Evolutionary conservation across 345 rosid genomes (phyloP), one percentile per base, ranked within the genome.

Genomic region (Odontarrhena argentea): DNA sequence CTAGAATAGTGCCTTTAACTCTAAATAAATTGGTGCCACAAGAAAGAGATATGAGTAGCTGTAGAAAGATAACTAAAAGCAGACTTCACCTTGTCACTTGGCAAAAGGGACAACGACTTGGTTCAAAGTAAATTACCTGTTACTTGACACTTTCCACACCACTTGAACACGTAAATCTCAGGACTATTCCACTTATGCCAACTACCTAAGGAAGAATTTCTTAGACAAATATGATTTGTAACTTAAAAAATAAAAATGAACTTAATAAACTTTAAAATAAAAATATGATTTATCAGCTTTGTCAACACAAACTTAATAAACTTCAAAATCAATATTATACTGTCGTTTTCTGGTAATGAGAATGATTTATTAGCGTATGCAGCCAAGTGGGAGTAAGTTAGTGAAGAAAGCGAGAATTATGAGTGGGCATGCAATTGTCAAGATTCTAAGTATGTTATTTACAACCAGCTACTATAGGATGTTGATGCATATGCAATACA

Each of bases 1-100:
- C 2, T 26, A 18, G 37, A 66, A 44, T 54, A 55, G 35, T 67
- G 9, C 13, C 51, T 48, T 15, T 37, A 32, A 68, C 41, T 68
- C 24, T 47, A 26, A 15, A 9, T 45, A 28, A 67, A 58, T 49
- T 68, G 65, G 49, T 58, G 28, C 42, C 65, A 68, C 55, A 57
- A 12, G 22, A 56, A 56, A 47, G 46, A 57, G 52, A 50, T 63
- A 49, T 46, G 55, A 32, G 15, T 41, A 28, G 59, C 50, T 41
- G 59, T 64, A 8, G 13, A 28, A 40, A 38, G 49, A 37, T 38
- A 50, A 64, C 8, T 24, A 40, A 51, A 64, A 64, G 38, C 38
- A 3, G 49, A 52, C 40, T 51, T 64, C 50, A 64, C 26, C 34
- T 14, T 49, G 68, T 62, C 55, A 62, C 34, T 45, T 46, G 22